Base-by-base conservation (phyloP, 768 basidiomycete genomes). In the Boletus pseudopeckii region DNA sequence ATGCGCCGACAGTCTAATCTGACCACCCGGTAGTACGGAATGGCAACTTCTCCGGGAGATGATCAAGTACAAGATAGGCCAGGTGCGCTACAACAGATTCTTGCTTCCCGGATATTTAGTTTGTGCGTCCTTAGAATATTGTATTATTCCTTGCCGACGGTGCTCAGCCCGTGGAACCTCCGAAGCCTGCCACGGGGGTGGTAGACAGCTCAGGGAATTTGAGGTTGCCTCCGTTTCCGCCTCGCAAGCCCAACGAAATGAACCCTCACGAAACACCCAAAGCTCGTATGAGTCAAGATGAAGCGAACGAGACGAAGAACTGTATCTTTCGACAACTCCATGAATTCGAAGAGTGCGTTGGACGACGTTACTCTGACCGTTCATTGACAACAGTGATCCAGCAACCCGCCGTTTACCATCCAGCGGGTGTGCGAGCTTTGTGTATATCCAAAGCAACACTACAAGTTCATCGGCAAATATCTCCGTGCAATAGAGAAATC, bases 381-480 rank as follows among this genome's bases (percentile, higher is more conserved):
- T 44, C 52, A 48, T 30, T 60, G 50, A 63, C 24, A 10, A 47
- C 28, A 20, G 6, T 45, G 34, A 48, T 47, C 41, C 50, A 74
- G 83, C 17, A 79, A 79, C 47, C 79, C 88, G 0, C 92, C 92
- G 2, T 96, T 95, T 68, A 94, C 92, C 9, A 88, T 95, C 50
- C 93, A 96, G 70, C 84, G 92, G 41, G 74, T 94, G 13, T 90
- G 89, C 66, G 92, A 95, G 65, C 83, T 96, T 24, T 84, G 85
- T 58, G 60, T 88, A 13, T 70, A 78, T 39, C 91, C 92, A 5
- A 77, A 75, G 58, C 75, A 78, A 43, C 80, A 91, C 60, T 94
- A 95, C 78, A 83, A 76, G 42, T 79, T 81, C 28, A 73, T 90
- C 15, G 90, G 92, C 41, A 96, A 95, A 72, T 95, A 92, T 67